Base-by-base conservation (phyloP, 352 stramenopile species). In the Phytophthora citrophthora region DNA sequence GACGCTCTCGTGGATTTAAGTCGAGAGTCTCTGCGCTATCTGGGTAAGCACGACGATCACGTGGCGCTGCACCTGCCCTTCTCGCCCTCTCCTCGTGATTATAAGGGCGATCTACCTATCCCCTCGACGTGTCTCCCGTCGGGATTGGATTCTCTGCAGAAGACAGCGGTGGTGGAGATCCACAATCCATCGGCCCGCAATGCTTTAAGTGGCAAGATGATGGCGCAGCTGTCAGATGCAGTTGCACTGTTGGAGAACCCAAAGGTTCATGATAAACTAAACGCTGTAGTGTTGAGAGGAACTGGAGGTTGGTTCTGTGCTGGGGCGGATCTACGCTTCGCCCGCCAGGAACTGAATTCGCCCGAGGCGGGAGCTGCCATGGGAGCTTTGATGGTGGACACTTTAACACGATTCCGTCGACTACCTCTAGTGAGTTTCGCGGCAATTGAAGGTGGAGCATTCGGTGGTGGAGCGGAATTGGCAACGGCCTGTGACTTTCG, bases 141-240 rank as follows among this genome's bases (percentile, higher is more conserved):
- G 0, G 68, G 57, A 1, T 45, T 70, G 10, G 41, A 54, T 5
- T 24, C 55, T 9, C 62, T 92, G 26, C 47, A 64, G 7, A 74
- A 77, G 32, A 85, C 68, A 27, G 83, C 81, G 4, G 64, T 89
- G 34, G 36, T 92, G 16, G 77, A 90, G 55, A 72, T 92, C 58
- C 70, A 84, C 61, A 93, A 89, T 45, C 74, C 78, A 24, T 73
- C 77, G 11, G 78, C 76, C n/a, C 64, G 82, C 38, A 93, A 92
- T 38, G 81, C 87, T 18, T 64, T 95, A 26, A 92, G 77, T 31
- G 89, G 89, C 18, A 88, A 83, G 39, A 96, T 96, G 87, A 96
- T 96, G 86, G 82, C 85, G 8, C 70, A 96, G 45, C 73, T 96
- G 20, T 71, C 75, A 1, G 83, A 95, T 49, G 76, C 83, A 23